Conservation (phyloP, 805 yeast species). For the Blastobotrys muscicola region DNA sequence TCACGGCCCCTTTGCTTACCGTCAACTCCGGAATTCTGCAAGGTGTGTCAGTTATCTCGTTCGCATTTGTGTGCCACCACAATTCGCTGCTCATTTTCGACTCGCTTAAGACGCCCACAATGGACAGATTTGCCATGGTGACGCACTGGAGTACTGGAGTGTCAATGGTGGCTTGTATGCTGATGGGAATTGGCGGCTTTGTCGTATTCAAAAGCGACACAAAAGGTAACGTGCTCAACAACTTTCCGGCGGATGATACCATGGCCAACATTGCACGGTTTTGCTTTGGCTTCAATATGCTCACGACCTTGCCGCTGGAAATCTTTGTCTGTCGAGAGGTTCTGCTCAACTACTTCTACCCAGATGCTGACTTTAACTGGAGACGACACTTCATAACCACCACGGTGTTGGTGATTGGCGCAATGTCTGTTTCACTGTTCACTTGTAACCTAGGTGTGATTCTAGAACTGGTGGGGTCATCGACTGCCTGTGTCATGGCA, state of each 20-base stretch:
- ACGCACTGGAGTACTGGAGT: conserved; percentile 80
- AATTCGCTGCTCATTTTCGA: conserved; percentile 85
- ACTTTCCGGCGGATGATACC: conserved; percentile 66
- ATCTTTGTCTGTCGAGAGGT: conserved; percentile 87
- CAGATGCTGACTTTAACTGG: conserved; percentile 20
- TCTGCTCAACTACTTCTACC: conserved; percentile 48
- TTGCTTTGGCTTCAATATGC: conserved; percentile 85
- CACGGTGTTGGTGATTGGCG: conserved; percentile 48
- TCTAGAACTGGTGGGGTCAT: conserved; percentile 82
- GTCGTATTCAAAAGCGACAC: conserved; percentile 66
- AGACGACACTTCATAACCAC: conserved; percentile 56
- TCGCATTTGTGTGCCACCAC: conserved; percentile 93
- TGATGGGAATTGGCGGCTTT: conserved; percentile 74
- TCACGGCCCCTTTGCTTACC: conserved; percentile 34
- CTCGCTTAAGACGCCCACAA: conserved; percentile 66
- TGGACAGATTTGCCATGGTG: conserved; percentile 61
- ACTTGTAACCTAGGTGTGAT: conserved; percentile 88
- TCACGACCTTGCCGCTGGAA: conserved; percentile 85
- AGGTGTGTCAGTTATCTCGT: conserved; percentile 88
- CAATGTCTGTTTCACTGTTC: conserved; percentile 66
- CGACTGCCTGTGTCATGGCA: conserved; percentile 88
- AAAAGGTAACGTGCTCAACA: conserved; percentile 81
- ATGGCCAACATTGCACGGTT: conserved; percentile 80
- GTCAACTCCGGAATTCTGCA: conserved; percentile 64
- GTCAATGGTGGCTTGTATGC: conserved; percentile 67